These are phyloP conservation scores for Cucurbita moschata DNA, from an alignment of 306 rosid species.

Conservation along the genomic window DNA sequence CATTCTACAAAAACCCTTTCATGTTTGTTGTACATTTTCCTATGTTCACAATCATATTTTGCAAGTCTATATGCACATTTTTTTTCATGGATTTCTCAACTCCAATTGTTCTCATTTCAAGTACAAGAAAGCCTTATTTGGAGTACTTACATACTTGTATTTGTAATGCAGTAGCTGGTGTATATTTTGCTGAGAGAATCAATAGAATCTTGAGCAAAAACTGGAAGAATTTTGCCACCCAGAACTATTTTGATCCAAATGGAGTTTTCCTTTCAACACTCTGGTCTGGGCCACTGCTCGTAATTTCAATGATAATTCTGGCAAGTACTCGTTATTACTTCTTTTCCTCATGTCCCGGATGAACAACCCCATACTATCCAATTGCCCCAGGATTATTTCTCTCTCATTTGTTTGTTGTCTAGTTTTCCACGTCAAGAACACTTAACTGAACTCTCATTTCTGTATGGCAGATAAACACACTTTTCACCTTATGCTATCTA, in stretches of 20 bases:
- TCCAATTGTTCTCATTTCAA: background rate
- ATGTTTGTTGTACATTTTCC: background rate
- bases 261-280: conserved; percentile 71
- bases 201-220: conserved; percentile 42
- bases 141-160: background rate
- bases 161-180: conserved; percentile 68
- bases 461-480: conserved; percentile 68
- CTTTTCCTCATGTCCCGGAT: background rate
- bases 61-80: background rate
- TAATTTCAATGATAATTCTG: conserved; percentile 71
- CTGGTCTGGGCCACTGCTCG: conserved; percentile 95
- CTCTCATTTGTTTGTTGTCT: background rate
- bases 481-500: conserved; percentile 59
- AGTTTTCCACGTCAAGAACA: background rate
- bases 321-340: conserved; percentile 24
- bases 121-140: background rate
- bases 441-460: background rate
- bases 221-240: conserved; percentile 74
- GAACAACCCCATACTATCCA: background rate
- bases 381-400: background rate
- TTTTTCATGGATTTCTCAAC: background rate
- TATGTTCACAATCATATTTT: background rate
- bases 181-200: conserved; percentile 68
- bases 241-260: conserved; percentile 74
- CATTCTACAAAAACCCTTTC: background rate